A percentile compares a stretch with the other conserved stretches of the same genome.
Conservation (phyloP, 2,329 filamentous ascomycete genomes). For the Diaporthe velutina region DNA sequence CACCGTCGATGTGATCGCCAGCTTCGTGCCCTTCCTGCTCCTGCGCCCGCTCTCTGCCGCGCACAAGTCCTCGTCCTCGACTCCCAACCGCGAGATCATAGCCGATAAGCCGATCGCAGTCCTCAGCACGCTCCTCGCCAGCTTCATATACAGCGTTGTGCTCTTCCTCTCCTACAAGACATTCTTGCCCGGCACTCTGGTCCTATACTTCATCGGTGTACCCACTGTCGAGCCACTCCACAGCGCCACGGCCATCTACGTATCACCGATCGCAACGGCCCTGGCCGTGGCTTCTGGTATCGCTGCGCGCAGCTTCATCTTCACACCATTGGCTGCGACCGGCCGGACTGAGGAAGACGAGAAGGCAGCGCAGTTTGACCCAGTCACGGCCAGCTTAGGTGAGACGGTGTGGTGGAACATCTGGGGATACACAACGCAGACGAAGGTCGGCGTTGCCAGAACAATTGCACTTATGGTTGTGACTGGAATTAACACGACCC, state of each 20-base stretch:
- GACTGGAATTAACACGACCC: constrained; percentile 70
- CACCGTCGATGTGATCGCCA: constrained; percentile 76
- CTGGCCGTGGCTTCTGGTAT: constrained; percentile 70
- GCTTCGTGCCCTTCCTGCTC: constrained; percentile 80
- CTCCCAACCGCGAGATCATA: constrained; percentile 74
- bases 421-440: constrained; percentile 75
- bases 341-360: constrained; percentile 63
- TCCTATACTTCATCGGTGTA: constrained; percentile 81
- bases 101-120: constrained; percentile 72
- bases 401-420: constrained; percentile 81
- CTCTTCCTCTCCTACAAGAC: constrained; percentile 78
- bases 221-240: constrained; percentile 77
- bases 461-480: constrained; percentile 71
- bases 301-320: constrained; percentile 82
- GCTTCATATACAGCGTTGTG: constrained; percentile 80
- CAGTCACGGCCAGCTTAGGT: constrained; percentile 72
- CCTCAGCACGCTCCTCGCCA: constrained; percentile 76
- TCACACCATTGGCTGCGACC: constrained; percentile 73
- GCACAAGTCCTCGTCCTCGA: constrained; percentile 68
- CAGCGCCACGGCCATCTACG: constrained; percentile 66
- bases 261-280: constrained; percentile 66
- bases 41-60: constrained; percentile 76
- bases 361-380: constrained; percentile 69
- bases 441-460: constrained; percentile 74
- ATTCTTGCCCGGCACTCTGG: constrained; percentile 79